A percentile compares a stretch with the other conserved stretches of the same genome.
Evolutionary conservation across 805 yeast genomes (phyloP).

Genomic region (Lipomyces sp.): DNA sequence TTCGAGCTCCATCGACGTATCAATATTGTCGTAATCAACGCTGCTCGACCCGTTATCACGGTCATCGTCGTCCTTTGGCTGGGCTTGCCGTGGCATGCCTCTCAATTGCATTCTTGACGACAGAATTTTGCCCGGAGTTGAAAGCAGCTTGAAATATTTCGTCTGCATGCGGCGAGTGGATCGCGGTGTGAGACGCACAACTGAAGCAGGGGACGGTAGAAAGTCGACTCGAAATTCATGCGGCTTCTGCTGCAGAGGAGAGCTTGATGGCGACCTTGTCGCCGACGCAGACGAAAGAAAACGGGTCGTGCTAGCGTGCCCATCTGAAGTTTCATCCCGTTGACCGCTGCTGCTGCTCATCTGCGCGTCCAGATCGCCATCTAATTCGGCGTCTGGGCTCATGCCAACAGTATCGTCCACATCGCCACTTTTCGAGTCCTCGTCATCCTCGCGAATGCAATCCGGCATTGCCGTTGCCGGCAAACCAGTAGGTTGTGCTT

Average conservation of each 20-base stretch:
- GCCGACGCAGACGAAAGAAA: background rate
- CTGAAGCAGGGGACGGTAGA: conserved; percentile 13
- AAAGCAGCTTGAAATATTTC: conserved; percentile 13
- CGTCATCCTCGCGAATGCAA: no score
- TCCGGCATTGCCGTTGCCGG: no score
- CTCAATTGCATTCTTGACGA: background rate
- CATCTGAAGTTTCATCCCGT: background rate
- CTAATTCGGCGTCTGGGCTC: no score
- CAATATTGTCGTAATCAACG: no score
- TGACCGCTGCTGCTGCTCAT: background rate
- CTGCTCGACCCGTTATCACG: no score
- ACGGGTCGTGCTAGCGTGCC: background rate
- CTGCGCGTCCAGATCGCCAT: background rate
- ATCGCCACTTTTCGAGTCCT: background rate
- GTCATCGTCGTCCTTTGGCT: no score
- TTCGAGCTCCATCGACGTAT: no score
- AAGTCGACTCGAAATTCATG: no score
- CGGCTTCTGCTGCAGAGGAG: background rate
- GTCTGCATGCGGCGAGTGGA: conserved; percentile 7
- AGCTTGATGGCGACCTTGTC: background rate
- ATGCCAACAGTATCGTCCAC: background rate
- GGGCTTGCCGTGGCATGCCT: background rate
- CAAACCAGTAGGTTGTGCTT: background rate
- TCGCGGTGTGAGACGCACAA: conserved; percentile 12
- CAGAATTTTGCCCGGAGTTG: conserved; percentile 14